Percentiles rank a stretch among this genome's conserved stretches.
Conservation (phyloP, 345 rosid species). For the Firmiana major region DNA sequence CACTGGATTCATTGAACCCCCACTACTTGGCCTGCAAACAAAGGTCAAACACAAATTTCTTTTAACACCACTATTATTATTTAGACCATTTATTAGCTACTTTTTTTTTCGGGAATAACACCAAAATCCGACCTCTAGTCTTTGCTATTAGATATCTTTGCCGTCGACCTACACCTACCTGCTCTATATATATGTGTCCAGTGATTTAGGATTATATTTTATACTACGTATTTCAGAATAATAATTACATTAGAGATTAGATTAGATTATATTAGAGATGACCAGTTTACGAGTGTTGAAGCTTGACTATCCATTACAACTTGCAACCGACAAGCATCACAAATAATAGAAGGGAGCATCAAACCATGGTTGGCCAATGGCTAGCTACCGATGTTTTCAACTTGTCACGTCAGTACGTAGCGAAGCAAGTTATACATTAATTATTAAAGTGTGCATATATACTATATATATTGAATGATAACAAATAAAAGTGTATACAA, state of each 20-base stretch:
- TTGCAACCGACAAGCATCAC: background rate
- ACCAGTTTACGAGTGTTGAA: background rate
- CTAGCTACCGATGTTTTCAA: background rate
- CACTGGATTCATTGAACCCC: constrained; percentile 84
- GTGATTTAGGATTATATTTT: background rate
- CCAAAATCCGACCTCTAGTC: background rate
- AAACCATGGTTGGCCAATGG: background rate
- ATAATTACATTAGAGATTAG: background rate
- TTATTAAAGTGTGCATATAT: background rate
- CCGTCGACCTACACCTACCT: background rate
- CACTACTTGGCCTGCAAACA: constrained; percentile 65
- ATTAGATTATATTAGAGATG: background rate
- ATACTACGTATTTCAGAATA: background rate
- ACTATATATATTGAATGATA: no score
- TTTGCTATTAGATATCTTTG: background rate
- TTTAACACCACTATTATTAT: background rate
- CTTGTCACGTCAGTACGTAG: background rate
- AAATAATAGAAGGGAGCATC: background rate
- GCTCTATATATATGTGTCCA: background rate
- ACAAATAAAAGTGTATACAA: background rate
- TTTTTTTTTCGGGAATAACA: background rate
- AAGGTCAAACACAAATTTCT: constrained; percentile 10
- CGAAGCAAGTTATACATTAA: background rate
- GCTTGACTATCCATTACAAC: background rate
- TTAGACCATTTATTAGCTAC: background rate